A percentile compares a stretch with the other conserved stretches of the same genome.
Conservation (phyloP, 2,329 filamentous ascomycete genomes). For the Exophiala xenobiotica region DNA sequence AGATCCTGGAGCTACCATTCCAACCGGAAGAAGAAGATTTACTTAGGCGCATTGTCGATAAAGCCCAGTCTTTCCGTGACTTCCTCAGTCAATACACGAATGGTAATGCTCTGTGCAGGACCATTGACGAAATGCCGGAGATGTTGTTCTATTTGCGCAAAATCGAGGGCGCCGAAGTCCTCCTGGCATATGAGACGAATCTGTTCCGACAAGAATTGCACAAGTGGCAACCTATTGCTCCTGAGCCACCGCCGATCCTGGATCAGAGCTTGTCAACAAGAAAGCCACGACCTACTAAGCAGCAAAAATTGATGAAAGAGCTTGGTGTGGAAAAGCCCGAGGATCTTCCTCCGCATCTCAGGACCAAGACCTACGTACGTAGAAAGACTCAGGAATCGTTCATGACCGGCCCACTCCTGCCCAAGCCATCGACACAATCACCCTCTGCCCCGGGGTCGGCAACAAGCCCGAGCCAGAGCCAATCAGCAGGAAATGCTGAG, state of each 20-base stretch:
- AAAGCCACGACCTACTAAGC: constrained; percentile 93
- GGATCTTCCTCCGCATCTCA: constrained; percentile 78
- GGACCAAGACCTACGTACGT: constrained; percentile 75
- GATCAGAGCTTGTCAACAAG: constrained; percentile 87
- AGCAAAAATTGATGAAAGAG: constrained; percentile 89
- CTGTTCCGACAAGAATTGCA: constrained; percentile 95
- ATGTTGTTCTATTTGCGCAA: constrained; percentile 95
- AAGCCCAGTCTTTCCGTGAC: constrained; percentile 78
- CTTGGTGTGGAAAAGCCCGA: constrained; percentile 88
- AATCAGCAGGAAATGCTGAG: constrained; percentile 18
- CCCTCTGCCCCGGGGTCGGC: constrained; percentile 30
- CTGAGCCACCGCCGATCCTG: constrained; percentile 78
- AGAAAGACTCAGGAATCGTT: constrained; percentile 59
- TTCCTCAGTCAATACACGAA: constrained; percentile 81
- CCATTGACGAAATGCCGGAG: constrained; percentile 80
- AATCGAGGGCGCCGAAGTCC: constrained; percentile 92
- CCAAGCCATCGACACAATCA: constrained; percentile 26
- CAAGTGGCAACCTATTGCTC: constrained; percentile 88
- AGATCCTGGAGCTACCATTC: constrained; percentile 78
- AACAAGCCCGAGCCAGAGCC: constrained; percentile 33
- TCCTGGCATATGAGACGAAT: constrained; percentile 91
- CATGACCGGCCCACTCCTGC: constrained; percentile 24
- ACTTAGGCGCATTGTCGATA: constrained; percentile 79
- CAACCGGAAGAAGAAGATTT: constrained; percentile 93
- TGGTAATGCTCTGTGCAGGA: constrained; percentile 65